Evolutionary conservation across 345 rosid species (phyloP).

Genomic region (Heritiera littoralis): DNA sequence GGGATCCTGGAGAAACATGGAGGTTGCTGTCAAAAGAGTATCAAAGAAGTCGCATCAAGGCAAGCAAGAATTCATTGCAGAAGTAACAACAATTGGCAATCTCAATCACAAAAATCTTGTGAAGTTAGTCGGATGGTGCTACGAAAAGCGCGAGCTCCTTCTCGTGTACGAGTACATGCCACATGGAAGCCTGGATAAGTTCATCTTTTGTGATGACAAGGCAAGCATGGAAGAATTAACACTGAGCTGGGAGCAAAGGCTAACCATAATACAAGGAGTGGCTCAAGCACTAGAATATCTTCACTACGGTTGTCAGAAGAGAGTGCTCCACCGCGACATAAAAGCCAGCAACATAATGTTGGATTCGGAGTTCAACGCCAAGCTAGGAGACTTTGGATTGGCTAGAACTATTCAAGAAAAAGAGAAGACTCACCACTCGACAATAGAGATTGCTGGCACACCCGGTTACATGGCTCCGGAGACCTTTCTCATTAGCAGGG

Average conservation of each 20-base stretch:
- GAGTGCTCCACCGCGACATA: constrained; percentile 71
- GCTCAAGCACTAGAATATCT: constrained; percentile 74
- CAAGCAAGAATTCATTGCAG: constrained; percentile 75
- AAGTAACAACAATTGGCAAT: constrained; percentile 74
- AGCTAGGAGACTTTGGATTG: constrained; percentile 75
- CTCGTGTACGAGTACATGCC: constrained; percentile 75
- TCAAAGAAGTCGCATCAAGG: constrained; percentile 69
- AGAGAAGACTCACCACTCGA: constrained; percentile 69
- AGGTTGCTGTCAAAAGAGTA: constrained; percentile 70
- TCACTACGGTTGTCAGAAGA: constrained; percentile 61
- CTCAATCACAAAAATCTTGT: constrained; percentile 71
- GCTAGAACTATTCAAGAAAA: constrained; percentile 61
- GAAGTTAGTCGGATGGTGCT: constrained; percentile 79
- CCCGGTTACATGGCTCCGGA: constrained; percentile 90
- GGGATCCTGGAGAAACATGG: constrained; percentile 49
- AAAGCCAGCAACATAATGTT: constrained; percentile 81
- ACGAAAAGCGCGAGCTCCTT: constrained; percentile 54
- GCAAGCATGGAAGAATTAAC: constrained; percentile 21
- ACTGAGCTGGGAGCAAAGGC: constrained; percentile 60
- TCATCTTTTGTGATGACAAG: constrained; percentile 38
- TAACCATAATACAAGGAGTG: constrained; percentile 47
- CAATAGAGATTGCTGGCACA: constrained; percentile 72
- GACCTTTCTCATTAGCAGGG: constrained; percentile 57
- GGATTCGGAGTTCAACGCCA: constrained; percentile 57
- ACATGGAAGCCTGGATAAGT: constrained; percentile 67